Base-by-base conservation (phyloP, 2,329 filamentous ascomycete genomes). In the Fusarium transvaalense region DNA sequence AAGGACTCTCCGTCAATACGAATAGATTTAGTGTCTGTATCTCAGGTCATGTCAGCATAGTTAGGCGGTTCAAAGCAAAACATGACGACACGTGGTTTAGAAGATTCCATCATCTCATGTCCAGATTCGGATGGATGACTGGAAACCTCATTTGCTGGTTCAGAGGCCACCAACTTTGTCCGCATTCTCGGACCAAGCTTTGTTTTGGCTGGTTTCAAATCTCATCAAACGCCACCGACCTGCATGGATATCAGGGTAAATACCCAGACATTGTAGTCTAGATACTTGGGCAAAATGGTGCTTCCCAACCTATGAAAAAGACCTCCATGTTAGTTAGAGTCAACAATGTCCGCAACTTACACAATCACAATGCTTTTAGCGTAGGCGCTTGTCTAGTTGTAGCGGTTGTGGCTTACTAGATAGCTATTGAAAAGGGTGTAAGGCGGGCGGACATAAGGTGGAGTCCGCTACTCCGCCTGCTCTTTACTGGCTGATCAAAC, bases 401-500 rank as follows among this genome's bases (percentile, higher is more conserved):
- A 70, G 71, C 67, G 63, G 59, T 50, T 66, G 65, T 51, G 47
- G 72, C 72, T 74, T 68, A 74, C 70, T 63, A 73, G 63, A 73
- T 70, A 48, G 21, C 45, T 29, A 53, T 15, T 55, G 46, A 46
- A 48, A 59, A 61, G 56, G 58, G 52, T 62, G 54, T 56, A 43
- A 48, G 17, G 34, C 45, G 31, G 32, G 70, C 70, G 72, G 71
- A 74, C 70, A 63, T 66, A 25, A 46, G 50, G 70, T 74, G 68
- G 68, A 71, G 61, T 71, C 70, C 64, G 59, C 54, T 56, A 68
- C 59, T 65, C 66, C 66, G 68, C 72, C 60, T 48, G 29, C 21
- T 43, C 41, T 50, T 56, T n/a, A 65, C 56, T 59, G 47, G 61
- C 12, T 42, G 34, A 15, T 14, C 19, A n/a, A n/a, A n/a, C 41